Evolutionary conservation across 2,329 filamentous ascomycete genomes (phyloP).

Genomic region (Chaetomiaceae sp.): DNA sequence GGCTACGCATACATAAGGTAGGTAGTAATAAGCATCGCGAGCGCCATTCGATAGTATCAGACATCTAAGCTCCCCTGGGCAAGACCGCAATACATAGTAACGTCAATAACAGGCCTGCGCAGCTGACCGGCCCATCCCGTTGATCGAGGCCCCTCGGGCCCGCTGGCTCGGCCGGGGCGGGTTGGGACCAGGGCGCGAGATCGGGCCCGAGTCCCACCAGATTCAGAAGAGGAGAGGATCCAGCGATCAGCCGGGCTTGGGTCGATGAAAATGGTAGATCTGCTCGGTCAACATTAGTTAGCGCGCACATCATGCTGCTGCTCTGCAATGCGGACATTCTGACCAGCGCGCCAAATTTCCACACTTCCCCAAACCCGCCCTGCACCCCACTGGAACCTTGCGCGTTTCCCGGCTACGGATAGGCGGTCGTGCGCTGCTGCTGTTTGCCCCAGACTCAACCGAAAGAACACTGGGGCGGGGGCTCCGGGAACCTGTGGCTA

Average conservation of each 20-base stretch:
- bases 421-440: too few species aligned
- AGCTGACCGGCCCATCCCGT: background rate
- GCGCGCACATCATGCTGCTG: conserved; percentile 5
- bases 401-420: too few species aligned
- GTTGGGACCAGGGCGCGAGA: background rate
- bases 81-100: too few species aligned
- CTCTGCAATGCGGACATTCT: background rate
- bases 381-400: background rate
- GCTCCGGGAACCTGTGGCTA: too few species aligned
- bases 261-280: background rate
- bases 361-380: background rate
- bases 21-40: too few species aligned
- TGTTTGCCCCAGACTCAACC: too few species aligned
- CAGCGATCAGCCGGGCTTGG: background rate
- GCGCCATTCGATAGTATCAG: too few species aligned
- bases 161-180: background rate
- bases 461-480: too few species aligned
- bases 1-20: too few species aligned
- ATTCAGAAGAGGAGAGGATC: background rate
- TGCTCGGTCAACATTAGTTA: conserved; percentile 1
- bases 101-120: background rate
- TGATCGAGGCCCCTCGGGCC: background rate
- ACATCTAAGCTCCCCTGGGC: too few species aligned
- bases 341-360: conserved; percentile 9
- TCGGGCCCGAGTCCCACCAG: background rate